Evolutionary conservation across 345 rosid genomes (phyloP).

Genomic region (Luvunga scandens): DNA sequence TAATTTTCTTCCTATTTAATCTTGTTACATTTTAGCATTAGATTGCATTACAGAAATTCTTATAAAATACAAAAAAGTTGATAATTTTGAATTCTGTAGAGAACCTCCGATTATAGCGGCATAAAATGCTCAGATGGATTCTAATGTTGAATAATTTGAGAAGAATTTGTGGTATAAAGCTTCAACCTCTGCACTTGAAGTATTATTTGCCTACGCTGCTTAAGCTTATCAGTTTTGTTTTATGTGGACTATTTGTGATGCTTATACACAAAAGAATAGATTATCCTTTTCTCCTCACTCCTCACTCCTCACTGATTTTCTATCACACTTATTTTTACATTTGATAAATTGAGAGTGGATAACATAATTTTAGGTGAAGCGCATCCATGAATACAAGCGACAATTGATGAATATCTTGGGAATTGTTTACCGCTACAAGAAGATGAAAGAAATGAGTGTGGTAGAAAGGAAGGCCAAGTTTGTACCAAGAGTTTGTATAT

Average conservation of each 20-base stretch:
- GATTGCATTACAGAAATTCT: slow-evolving; percentile 2
- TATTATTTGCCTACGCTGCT: not conserved
- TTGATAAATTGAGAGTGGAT: not conserved
- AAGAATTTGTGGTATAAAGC: not conserved
- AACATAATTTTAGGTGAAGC: slow-evolving; percentile 51
- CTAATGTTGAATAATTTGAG: not conserved
- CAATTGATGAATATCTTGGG: slow-evolving; percentile 74
- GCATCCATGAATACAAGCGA: slow-evolving; percentile 79
- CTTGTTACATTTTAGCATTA: not conserved
- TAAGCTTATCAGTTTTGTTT: not conserved
- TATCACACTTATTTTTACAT: not conserved
- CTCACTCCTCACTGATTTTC: not conserved
- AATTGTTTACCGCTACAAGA: slow-evolving; percentile 67
- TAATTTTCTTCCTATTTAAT: slow-evolving; percentile 18
- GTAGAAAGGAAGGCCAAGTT: slow-evolving; percentile 47
- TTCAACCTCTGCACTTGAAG: not conserved
- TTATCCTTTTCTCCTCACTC: not conserved
- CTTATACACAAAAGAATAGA: not conserved
- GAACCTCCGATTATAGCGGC: not conserved
- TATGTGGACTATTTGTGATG: not conserved
- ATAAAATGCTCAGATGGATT: not conserved
- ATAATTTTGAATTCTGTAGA: not conserved
- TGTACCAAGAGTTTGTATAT: slow-evolving; percentile 74
- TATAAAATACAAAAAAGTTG: not conserved
- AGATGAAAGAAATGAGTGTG: slow-evolving; percentile 71